Base-by-base conservation (phyloP, 306 rosid species). In the Gillenia trifoliata region DNA sequence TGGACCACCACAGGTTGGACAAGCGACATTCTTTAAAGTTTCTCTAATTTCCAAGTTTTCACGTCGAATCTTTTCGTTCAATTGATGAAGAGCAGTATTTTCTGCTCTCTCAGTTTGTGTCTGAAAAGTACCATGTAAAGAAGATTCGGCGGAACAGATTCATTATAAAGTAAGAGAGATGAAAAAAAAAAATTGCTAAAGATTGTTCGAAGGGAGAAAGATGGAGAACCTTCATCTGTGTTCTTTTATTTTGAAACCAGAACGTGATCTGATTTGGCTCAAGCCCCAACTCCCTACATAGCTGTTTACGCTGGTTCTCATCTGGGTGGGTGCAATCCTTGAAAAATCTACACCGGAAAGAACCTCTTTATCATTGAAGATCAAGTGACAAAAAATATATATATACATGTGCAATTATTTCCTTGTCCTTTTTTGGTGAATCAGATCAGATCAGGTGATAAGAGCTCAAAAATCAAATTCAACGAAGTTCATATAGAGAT, bases 191-290 rank as follows among this genome's bases (percentile, higher is more conserved):
- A 49, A 12, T 1, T 23, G 62, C 10, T 68, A 49, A 45, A 16
- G 34, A 25, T 57, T 3, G 11, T 8, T 13, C 16, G 19, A 43
- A 16, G 9, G 64, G 43, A 81, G 41, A 54, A 60, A 40, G 17
- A 6, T 43, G 50, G 34, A 63, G 23, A 64, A 90, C 98, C 94
- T 89, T 92, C 6, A 78, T n/a, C 40, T 88, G 96, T 33, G 89
- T 83, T 59, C 93, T 81, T 83, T 85, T 86, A 75, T 87, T 87
- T 68, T 92, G 92, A 70, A 89, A 87, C 92, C 96, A 92, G 68
- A 83, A 87, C 65, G 83, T 83, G 43, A 92, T 62, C 68, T 90
- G 92, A 15, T 23, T 68, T 30, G 85, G 1, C 26, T 83, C 84
- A 19, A 92, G 83, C 47, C 87, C 88, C 1, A 87, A 78, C 50